A percentile compares a stretch with the other conserved stretches of the same genome.
Conservation (phyloP, 2,329 filamentous ascomycete species). For the Calonectria multiphialidica region DNA sequence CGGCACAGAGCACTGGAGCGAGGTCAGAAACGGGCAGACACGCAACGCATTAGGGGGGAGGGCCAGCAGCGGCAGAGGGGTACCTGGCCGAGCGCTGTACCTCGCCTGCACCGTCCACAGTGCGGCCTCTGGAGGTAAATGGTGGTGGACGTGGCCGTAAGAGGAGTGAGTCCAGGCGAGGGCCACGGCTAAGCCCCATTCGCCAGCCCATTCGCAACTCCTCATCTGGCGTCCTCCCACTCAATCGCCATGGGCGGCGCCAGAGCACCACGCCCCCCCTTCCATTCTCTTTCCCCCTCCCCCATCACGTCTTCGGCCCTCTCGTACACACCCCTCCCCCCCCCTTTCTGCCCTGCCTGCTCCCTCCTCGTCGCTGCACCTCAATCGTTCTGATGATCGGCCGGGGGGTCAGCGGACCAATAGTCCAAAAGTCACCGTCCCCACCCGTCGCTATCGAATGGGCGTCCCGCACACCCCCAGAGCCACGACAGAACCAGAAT, state of each 20-base stretch:
- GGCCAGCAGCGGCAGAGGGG: background rate
- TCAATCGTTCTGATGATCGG: conserved; percentile 40
- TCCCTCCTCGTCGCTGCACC: conserved; percentile 38
- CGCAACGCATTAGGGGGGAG: background rate
- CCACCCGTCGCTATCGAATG: conserved; percentile 40
- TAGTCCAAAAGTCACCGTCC: conserved; percentile 29
- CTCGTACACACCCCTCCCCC: conserved; percentile 17
- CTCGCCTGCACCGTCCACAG: conserved; percentile 14
- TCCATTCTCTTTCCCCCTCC: conserved; percentile 10
- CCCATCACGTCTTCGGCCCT: conserved; percentile 5
- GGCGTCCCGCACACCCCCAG: conserved; percentile 29
- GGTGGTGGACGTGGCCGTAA: conserved; percentile 24
- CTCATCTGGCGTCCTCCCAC: conserved; percentile 36
- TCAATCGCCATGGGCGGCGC: conserved; percentile 28
- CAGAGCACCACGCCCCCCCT: conserved; percentile 8
- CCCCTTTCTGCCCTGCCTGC: conserved; percentile 10
- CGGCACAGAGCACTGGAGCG: conserved; percentile 10
- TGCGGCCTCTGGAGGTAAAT: background rate
- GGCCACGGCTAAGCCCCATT: conserved; percentile 37
- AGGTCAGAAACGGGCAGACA: conserved; percentile 14
- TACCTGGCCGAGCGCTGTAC: conserved; percentile 12
- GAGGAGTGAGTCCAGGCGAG: conserved; percentile 18
- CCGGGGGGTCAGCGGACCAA: conserved; percentile 36
- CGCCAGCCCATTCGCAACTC: conserved; percentile 39
- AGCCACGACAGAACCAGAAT: conserved; percentile 24